Evolutionary conservation across 768 basidiomycete genomes (phyloP).

Genomic region (Leccinum rimulosum): DNA sequence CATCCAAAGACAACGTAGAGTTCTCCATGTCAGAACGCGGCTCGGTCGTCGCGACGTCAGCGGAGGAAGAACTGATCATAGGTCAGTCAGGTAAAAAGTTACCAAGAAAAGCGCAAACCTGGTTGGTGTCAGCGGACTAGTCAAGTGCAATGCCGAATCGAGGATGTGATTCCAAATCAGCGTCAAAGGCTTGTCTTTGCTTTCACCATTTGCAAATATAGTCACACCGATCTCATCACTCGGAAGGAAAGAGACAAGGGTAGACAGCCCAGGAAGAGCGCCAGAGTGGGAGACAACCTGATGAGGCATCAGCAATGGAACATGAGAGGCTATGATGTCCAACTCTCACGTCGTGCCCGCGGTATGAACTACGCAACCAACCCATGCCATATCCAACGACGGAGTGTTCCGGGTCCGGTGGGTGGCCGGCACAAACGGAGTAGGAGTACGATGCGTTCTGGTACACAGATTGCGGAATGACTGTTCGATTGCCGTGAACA

Average conservation of each 20-base stretch:
- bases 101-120: background rate
- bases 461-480: slow-evolving; percentile 34
- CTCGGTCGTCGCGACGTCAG: background rate
- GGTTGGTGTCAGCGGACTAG: background rate
- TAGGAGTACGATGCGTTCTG: slow-evolving; percentile 32
- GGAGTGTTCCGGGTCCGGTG: slow-evolving; percentile 21
- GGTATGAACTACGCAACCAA: slow-evolving; percentile 38
- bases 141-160: slow-evolving; percentile 21
- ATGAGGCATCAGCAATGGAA: background rate
- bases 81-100: background rate
- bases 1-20: slow-evolving; percentile 15
- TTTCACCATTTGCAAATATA: slow-evolving; percentile 34
- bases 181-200: slow-evolving; percentile 11
- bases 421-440: slow-evolving; percentile 17
- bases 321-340: background rate
- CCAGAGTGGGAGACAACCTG: slow-evolving; percentile 38
- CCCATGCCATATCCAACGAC: slow-evolving; percentile 42
- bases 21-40: background rate
- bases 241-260: slow-evolving; percentile 34
- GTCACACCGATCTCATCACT: slow-evolving; percentile 35
- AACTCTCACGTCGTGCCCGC: slow-evolving; percentile 38
- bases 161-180: slow-evolving; percentile 19
- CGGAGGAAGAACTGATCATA: background rate
- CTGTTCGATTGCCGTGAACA: slow-evolving; percentile 25
- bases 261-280: slow-evolving; percentile 33